These are phyloP conservation scores for Komagataella kurtzmanii DNA, from an alignment of 805 yeast species.

Conservation along the genomic window DNA sequence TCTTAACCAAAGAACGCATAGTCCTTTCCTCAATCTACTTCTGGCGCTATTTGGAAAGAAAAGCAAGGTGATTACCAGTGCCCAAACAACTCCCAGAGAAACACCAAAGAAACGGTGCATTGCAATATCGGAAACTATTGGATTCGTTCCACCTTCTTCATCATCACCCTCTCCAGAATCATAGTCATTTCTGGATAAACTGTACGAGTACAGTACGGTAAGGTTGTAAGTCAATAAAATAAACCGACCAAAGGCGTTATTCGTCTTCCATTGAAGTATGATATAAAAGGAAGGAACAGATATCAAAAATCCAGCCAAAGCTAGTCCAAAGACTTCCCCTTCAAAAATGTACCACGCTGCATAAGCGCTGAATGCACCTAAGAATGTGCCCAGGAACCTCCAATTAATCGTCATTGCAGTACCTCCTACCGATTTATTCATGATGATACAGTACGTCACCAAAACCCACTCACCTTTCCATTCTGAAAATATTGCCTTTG, in stretches of 20 bases:
- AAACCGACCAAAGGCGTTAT: conserved; percentile 55
- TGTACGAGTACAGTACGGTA: conserved; percentile 65
- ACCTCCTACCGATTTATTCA: conserved; percentile 79
- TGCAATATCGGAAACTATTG: conserved; percentile 62
- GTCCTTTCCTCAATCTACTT: conserved; percentile 45
- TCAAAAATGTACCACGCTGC: conserved; percentile 43
- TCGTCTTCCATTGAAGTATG: conserved; percentile 54
- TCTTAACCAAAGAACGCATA: conserved; percentile 62
- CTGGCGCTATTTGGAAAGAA: conserved; percentile 72
- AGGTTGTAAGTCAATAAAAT: conserved; percentile 65
- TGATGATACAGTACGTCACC: conserved; percentile 70
- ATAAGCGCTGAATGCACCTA: conserved; percentile 57
- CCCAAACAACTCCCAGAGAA: conserved; percentile 64
- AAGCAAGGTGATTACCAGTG: conserved; percentile 49
- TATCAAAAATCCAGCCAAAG: conserved; percentile 31
- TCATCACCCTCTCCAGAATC: conserved; percentile 24
- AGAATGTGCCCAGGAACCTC: conserved; percentile 60
- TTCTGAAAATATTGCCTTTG: conserved; percentile 37
- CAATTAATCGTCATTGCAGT: conserved; percentile 68
- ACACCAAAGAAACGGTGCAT: conserved; percentile 68
- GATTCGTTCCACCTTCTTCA: conserved; percentile 58
- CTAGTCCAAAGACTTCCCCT: conserved; percentile 39
- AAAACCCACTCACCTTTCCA: conserved; percentile 83
- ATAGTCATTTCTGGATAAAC: conserved; percentile 43
- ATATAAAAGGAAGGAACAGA: conserved; percentile 38